phyloP scores from a whole-genome alignment of 148 eudicot genomes.

The Rhododendron henanense region DNA sequence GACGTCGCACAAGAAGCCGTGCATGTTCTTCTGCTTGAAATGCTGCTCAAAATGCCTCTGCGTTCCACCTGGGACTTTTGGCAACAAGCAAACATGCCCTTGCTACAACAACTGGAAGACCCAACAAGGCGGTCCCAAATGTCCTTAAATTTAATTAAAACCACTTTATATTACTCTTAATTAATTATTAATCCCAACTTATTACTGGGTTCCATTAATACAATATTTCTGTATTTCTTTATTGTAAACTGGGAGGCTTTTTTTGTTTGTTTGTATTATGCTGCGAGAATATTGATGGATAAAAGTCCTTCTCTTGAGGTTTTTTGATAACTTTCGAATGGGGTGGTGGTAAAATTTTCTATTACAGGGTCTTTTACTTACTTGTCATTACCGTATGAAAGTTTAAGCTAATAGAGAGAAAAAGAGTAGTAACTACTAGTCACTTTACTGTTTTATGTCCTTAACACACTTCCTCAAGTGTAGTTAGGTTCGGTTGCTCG shows the following conservation, averaged over 20 bases:
- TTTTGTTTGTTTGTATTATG: background rate
- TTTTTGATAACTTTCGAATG: no score
- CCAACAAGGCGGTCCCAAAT: constrained; percentile 25
- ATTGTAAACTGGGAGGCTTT: background rate
- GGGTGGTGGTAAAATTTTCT: background rate
- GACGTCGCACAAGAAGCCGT: constrained; percentile 31
- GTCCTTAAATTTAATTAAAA: constrained; percentile 5
- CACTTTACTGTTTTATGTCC: no score
- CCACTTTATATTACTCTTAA: background rate
- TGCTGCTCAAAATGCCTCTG: constrained; percentile 24
- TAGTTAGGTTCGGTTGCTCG: no score
- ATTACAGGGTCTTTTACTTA: no score
- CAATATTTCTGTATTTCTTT: no score
- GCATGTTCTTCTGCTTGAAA: constrained; percentile 26
- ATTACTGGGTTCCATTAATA: background rate
- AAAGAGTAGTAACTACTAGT: no score
- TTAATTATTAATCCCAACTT: no score
- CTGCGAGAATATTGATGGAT: background rate
- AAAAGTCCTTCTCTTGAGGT: background rate
- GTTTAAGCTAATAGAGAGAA: no score
- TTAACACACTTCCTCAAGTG: no score
- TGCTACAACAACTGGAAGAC: constrained; percentile 28
- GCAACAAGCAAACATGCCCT: constrained; percentile 27
- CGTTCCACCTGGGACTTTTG: constrained; percentile 23
- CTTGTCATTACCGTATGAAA: no score